Evolutionary conservation across 2,329 filamentous ascomycete genomes (phyloP).

Genomic region (Colletotrichum lentis): DNA sequence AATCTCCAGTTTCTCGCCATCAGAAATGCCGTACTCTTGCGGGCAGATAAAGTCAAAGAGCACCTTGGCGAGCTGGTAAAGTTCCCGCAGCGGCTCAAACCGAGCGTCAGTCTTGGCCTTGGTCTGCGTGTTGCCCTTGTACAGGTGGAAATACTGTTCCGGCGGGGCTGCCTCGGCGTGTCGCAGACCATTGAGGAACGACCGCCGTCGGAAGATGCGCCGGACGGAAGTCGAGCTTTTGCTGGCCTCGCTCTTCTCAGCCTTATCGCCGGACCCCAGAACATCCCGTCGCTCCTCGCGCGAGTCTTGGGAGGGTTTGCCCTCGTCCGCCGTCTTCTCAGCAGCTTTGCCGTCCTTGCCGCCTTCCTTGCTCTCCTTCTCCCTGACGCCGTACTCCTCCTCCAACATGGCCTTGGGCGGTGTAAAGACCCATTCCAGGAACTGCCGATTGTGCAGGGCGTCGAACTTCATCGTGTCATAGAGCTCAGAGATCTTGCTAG

Average conservation of each 20-base stretch:
- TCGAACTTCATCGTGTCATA: slow-evolving; percentile 99
- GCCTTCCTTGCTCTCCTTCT: slow-evolving; percentile 42
- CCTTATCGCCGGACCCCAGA: slow-evolving; percentile 51
- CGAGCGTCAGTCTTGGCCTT: slow-evolving; percentile 84
- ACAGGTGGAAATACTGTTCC: slow-evolving; percentile 88
- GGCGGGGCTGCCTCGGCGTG: slow-evolving; percentile 65
- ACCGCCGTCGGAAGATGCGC: slow-evolving; percentile 67
- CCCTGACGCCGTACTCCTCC: slow-evolving; percentile 66
- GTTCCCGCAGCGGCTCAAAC: slow-evolving; percentile 86
- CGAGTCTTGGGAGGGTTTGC: slow-evolving; percentile 49
- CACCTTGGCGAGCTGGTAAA: slow-evolving; percentile 93
- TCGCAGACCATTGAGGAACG: slow-evolving; percentile 64
- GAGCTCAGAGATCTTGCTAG: slow-evolving; percentile 96
- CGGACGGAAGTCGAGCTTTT: slow-evolving; percentile 48
- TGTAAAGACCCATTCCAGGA: slow-evolving; percentile 97
- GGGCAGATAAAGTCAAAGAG: slow-evolving; percentile 98
- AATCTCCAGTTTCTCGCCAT: slow-evolving; percentile 98
- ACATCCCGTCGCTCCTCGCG: slow-evolving; percentile 46
- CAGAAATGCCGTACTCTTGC: slow-evolving; percentile 96
- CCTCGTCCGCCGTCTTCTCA: slow-evolving; percentile 53
- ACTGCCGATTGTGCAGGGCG: slow-evolving; percentile 93
- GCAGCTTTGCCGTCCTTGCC: slow-evolving; percentile 48
- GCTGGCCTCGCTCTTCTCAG: slow-evolving; percentile 50
- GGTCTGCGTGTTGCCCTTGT: slow-evolving; percentile 76
- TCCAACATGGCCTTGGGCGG: slow-evolving; percentile 81